Conservation (phyloP, 371 early-diverging fungal genomes). For the Fennellomyces sp. region DNA sequence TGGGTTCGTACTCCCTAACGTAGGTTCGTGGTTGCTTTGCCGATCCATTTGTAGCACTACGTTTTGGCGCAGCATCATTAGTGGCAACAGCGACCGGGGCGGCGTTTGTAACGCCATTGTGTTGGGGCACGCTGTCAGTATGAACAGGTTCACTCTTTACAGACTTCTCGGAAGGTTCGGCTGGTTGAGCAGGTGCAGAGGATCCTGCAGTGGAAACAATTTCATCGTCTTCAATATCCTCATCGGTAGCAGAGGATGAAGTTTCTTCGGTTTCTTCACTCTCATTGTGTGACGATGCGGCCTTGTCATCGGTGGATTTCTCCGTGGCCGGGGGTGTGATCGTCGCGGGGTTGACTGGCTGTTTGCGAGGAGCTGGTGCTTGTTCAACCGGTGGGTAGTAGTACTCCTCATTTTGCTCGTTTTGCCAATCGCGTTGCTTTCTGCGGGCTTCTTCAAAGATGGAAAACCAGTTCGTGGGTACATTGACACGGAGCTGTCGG, state of each 20-base stretch:
- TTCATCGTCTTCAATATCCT: not conserved
- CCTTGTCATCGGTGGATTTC: not conserved
- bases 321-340: conserved; percentile 2
- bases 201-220: not conserved
- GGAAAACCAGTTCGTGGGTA: conserved; percentile 44
- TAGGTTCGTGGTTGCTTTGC: not conserved
- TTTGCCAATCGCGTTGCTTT: conserved; percentile 37
- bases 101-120: not conserved
- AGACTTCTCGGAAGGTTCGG: not conserved
- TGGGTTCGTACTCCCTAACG: not conserved
- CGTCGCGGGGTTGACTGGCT: not conserved
- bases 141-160: not conserved
- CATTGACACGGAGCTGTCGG: conserved; percentile 26
- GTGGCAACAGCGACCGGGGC: not conserved
- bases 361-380: not conserved
- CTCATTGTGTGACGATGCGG: conserved; percentile 1
- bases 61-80: not conserved
- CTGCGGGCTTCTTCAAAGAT: conserved; percentile 50
- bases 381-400: conserved; percentile 11
- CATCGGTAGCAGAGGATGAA: not conserved
- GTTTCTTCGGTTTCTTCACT: not conserved
- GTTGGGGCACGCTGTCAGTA: not conserved
- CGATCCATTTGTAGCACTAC: not conserved
- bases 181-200: not conserved
- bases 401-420: conserved; percentile 9